phyloP scores from a whole-genome alignment of 306 rosid genomes.

The Cucurbita ficifolia region DNA sequence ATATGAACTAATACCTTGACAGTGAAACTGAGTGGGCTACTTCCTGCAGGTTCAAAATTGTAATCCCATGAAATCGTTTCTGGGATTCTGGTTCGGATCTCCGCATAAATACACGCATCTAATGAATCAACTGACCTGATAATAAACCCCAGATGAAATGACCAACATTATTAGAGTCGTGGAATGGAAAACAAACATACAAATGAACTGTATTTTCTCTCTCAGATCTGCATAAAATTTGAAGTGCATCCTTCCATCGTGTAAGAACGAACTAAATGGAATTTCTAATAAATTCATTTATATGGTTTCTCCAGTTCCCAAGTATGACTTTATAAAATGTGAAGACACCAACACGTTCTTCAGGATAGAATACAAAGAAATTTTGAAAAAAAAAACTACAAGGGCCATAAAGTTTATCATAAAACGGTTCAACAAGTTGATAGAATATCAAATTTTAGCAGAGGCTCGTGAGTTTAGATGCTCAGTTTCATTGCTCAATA shows the following conservation, averaged over 20 bases:
- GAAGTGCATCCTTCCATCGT: not conserved
- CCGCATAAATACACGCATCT: conserved; percentile 74
- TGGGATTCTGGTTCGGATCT: conserved; percentile 88
- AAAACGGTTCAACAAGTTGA: not conserved
- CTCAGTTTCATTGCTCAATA: not conserved
- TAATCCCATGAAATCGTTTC: conserved; percentile 83
- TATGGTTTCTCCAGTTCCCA: not conserved
- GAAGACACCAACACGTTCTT: not conserved
- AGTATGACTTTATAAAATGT: not conserved
- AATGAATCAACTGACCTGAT: conserved; percentile 65
- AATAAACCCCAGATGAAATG: conserved; percentile 4
- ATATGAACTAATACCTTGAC: conserved; percentile 41
- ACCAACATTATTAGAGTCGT: not conserved
- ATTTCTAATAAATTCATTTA: not conserved
- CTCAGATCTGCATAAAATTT: not conserved
- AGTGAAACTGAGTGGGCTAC: conserved; percentile 65
- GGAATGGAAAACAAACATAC: not conserved
- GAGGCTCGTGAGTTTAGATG: not conserved
- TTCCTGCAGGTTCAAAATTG: conserved; percentile 86
- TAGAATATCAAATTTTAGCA: not conserved
- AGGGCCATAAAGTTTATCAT: not conserved
- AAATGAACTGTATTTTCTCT: not conserved
- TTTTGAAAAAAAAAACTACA: not conserved
- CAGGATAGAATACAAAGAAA: not conserved
- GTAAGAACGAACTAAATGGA: not conserved